Evolutionary conservation across 805 yeast genomes (phyloP).

Genomic region (Yamadazyma kitorensis): DNA sequence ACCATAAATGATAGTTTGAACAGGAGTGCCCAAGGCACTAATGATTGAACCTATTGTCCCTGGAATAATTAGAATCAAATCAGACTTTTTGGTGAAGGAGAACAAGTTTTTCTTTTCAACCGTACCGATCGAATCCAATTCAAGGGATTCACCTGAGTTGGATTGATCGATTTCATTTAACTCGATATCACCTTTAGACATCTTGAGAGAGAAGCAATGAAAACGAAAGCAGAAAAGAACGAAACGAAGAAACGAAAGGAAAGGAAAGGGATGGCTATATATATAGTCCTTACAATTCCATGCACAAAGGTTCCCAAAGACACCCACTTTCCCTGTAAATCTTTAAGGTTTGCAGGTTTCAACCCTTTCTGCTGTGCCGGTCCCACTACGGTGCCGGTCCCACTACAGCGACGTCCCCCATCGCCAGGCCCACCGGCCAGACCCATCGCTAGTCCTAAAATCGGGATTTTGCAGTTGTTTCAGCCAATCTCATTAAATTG

Average conservation of each 20-base stretch:
- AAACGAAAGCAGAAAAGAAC: background rate
- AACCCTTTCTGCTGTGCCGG: no score
- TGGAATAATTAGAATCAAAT: constrained; percentile 14
- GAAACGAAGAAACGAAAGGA: no score
- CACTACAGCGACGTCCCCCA: no score
- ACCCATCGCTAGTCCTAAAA: no score
- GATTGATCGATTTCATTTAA: background rate
- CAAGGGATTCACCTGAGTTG: background rate
- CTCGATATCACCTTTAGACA: constrained; percentile 1
- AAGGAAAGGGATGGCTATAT: no score
- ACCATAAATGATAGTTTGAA: constrained; percentile 65
- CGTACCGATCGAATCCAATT: background rate
- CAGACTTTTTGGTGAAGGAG: constrained; percentile 15
- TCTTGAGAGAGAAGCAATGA: background rate
- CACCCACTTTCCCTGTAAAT: no score
- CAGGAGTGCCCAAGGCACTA: constrained; percentile 59
- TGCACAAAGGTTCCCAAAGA: no score
- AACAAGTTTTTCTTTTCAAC: constrained; percentile 12
- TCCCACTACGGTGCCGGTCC: no score
- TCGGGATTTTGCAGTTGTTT: constrained; percentile 3
- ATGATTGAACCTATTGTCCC: constrained; percentile 40
- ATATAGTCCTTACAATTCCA: no score
- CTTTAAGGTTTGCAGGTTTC: no score
- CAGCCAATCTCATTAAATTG: constrained; percentile 8
- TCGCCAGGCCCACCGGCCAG: no score